Conservation (phyloP, 768 basidiomycete species). For the Amanita subjunquillea region DNA sequence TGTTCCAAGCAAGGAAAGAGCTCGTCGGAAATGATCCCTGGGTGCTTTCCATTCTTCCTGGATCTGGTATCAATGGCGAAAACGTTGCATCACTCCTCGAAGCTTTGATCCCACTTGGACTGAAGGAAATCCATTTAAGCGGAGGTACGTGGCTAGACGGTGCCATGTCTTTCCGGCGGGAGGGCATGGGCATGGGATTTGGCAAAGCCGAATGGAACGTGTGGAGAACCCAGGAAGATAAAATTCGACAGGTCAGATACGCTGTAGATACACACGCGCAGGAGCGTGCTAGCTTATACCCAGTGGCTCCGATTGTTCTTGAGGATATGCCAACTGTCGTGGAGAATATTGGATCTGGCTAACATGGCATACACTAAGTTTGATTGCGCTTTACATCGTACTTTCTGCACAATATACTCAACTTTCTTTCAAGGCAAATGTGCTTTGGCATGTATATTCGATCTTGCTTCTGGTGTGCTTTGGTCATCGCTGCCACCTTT, state of each 20-base stretch:
- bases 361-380: constrained; percentile 8
- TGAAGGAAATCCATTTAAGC: constrained; percentile 67
- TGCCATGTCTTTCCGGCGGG: constrained; percentile 36
- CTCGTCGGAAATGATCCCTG: constrained; percentile 26
- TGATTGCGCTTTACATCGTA: neutral
- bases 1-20: constrained; percentile 27
- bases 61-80: constrained; percentile 59
- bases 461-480: too few relatives aligned
- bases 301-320: neutral
- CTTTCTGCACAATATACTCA: neutral
- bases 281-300: constrained; percentile 9
- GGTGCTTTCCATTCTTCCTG: constrained; percentile 52
- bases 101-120: constrained; percentile 40
- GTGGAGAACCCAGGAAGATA: constrained; percentile 52
- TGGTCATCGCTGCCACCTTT: neutral
- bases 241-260: constrained; percentile 40
- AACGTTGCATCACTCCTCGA: constrained; percentile 42
- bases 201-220: constrained; percentile 51
- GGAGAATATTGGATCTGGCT: neutral
- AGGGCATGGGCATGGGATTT: constrained; percentile 62
- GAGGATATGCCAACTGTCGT: neutral
- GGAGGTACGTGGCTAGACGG: constrained; percentile 56
- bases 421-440: too few relatives aligned
- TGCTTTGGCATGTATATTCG: too few relatives aligned
- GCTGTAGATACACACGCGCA: constrained; percentile 29